Evolutionary conservation across 2,329 filamentous ascomycete species (phyloP).

Genomic region (Atkinsonella texensis): DNA sequence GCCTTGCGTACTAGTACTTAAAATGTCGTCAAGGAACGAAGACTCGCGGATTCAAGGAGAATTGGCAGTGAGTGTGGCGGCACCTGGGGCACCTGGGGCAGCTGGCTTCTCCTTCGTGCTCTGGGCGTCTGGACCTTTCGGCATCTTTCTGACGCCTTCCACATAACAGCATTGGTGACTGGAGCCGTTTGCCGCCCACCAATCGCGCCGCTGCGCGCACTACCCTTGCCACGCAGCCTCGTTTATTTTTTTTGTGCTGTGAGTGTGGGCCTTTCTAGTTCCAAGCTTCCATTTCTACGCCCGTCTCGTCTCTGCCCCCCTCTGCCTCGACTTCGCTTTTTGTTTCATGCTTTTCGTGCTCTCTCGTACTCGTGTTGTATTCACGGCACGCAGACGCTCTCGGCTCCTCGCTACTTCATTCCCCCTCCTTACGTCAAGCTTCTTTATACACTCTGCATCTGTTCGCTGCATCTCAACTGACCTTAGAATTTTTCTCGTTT

Average conservation of each 20-base stretch:
- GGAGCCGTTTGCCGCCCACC: not conserved
- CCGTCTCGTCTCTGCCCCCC: not conserved
- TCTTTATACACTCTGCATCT: not conserved
- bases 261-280: not conserved
- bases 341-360: not conserved
- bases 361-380: not conserved
- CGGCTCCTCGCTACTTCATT: not conserved
- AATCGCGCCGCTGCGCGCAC: not conserved
- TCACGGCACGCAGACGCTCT: not conserved
- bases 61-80: no score
- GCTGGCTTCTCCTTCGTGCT: not conserved
- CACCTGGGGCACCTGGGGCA: no score
- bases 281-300: constrained; percentile 1
- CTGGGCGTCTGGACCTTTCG: constrained; percentile 5
- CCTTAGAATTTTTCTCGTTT: not conserved
- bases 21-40: not conserved
- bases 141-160: constrained; percentile 8
- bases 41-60: not conserved
- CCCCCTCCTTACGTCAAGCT: not conserved
- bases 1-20: no score
- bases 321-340: not conserved
- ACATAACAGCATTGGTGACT: not conserved
- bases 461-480: not conserved
- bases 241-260: not conserved
- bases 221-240: not conserved